A percentile compares a stretch with the other conserved stretches of the same genome.
These are phyloP conservation scores for Actinomortierella ambigua DNA, from an alignment of 371 early-diverging fungal species.

Conservation along the genomic window DNA sequence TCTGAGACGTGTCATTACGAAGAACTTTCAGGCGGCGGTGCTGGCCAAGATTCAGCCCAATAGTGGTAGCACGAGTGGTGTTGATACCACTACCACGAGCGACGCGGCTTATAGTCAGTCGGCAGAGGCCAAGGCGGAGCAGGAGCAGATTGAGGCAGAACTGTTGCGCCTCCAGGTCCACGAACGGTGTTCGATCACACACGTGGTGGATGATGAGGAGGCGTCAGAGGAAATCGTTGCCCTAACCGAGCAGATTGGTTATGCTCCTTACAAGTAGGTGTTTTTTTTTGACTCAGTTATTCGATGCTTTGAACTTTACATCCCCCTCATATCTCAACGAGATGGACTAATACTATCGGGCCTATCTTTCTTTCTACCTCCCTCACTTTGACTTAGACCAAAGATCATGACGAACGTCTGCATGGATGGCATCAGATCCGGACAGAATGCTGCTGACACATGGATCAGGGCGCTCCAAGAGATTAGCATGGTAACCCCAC, in stretches of 20 bases:
- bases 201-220: slow-evolving; percentile 55
- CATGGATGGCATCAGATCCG: slow-evolving; percentile 53
- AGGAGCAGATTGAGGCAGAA: slow-evolving; percentile 47
- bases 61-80: neutral
- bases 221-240: slow-evolving; percentile 54
- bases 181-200: slow-evolving; percentile 51
- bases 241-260: slow-evolving; percentile 66
- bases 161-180: slow-evolving; percentile 52
- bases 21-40: slow-evolving; percentile 13
- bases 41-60: slow-evolving; percentile 9
- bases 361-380: too few relatives aligned
- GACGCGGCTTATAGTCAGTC: neutral
- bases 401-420: slow-evolving; percentile 42
- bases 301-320: neutral
- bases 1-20: slow-evolving; percentile 8
- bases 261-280: slow-evolving; percentile 61
- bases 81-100: neutral
- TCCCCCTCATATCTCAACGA: too few relatives aligned
- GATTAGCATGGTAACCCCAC: slow-evolving; percentile 63
- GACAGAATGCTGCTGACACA: slow-evolving; percentile 56
- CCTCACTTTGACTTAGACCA: too few relatives aligned
- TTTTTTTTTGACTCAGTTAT: neutral
- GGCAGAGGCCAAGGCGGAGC: slow-evolving; percentile 2
- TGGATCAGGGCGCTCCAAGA: slow-evolving; percentile 72
- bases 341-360: too few relatives aligned